Conservation (phyloP, 2,329 filamentous ascomycete species). For the Botrytis elliptica region DNA sequence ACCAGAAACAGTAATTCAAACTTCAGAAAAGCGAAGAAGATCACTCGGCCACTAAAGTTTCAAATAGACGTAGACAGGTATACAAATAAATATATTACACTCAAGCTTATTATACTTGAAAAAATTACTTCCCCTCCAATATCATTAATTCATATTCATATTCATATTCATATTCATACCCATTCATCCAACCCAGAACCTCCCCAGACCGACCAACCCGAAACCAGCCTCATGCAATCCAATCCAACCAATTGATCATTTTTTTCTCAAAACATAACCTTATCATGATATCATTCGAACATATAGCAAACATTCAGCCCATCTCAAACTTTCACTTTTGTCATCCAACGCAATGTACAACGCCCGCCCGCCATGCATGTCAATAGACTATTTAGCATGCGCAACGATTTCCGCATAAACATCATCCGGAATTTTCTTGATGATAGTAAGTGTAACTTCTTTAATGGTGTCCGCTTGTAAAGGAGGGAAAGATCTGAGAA, state of each 20-base stretch:
- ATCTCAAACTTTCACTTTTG: background rate
- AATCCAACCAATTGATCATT: background rate
- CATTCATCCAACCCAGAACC: background rate
- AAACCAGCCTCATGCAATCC: background rate
- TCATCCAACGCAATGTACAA: background rate
- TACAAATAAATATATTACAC: background rate
- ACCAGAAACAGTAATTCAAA: background rate
- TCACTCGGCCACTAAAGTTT: background rate
- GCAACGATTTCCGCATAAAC: conserved; percentile 86
- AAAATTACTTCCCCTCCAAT: background rate
- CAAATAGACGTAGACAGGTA: background rate
- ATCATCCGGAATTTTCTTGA: conserved; percentile 85
- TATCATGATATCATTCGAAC: conserved; percentile 9
- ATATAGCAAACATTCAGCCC: background rate
- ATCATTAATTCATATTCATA: conserved; percentile 4
- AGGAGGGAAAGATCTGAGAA: conserved; percentile 82
- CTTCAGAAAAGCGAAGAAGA: background rate
- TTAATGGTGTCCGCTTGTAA: conserved; percentile 83
- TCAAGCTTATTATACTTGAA: background rate
- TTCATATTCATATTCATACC: background rate
- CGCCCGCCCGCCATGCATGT: background rate
- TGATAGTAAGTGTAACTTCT: conserved; percentile 78
- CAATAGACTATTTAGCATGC: conserved; percentile 65
- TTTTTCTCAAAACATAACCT: background rate
- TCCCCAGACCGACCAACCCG: background rate